Evolutionary conservation across 2,329 filamentous ascomycete genomes (phyloP).

Genomic region (Davidsoniella neocaledoniae): DNA sequence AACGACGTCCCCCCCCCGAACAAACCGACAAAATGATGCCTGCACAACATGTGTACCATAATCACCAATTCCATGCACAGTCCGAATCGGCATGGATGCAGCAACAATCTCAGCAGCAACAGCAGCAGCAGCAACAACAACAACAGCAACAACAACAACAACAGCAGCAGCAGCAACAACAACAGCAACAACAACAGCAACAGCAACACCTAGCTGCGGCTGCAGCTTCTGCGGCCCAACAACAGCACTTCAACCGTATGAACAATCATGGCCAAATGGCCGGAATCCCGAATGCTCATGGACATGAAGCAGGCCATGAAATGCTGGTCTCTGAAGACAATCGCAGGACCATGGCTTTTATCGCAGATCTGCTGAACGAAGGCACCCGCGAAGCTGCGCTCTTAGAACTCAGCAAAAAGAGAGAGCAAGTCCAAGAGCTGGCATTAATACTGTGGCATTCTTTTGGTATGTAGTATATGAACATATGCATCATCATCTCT

Average conservation of each 20-base stretch:
- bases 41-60: slow-evolving; percentile 47
- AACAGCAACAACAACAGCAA: slow-evolving; percentile 47
- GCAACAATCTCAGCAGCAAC: no score
- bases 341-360: slow-evolving; percentile 78
- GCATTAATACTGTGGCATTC: slow-evolving; percentile 97
- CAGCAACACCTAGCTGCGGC: slow-evolving; percentile 36
- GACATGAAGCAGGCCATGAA: slow-evolving; percentile 42
- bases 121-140: slow-evolving; percentile 31
- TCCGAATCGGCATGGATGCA: slow-evolving; percentile 39
- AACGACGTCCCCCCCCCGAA: background rate
- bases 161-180: slow-evolving; percentile 43
- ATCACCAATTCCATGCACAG: slow-evolving; percentile 49
- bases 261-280: slow-evolving; percentile 33
- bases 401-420: slow-evolving; percentile 93
- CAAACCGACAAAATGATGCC: slow-evolving; percentile 36
- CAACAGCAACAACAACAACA: slow-evolving; percentile 46
- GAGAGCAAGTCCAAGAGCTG: slow-evolving; percentile 92
- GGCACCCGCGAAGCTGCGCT: slow-evolving; percentile 77
- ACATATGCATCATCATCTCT: background rate
- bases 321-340: slow-evolving; percentile 69
- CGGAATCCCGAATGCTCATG: slow-evolving; percentile 27
- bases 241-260: slow-evolving; percentile 58
- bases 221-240: slow-evolving; percentile 34
- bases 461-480: slow-evolving; percentile 55
- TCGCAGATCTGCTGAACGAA: slow-evolving; percentile 79